These are phyloP conservation scores for Fonsecaea pedrosoi DNA, from an alignment of 2,329 filamentous ascomycete genomes.

Conservation along the genomic window DNA sequence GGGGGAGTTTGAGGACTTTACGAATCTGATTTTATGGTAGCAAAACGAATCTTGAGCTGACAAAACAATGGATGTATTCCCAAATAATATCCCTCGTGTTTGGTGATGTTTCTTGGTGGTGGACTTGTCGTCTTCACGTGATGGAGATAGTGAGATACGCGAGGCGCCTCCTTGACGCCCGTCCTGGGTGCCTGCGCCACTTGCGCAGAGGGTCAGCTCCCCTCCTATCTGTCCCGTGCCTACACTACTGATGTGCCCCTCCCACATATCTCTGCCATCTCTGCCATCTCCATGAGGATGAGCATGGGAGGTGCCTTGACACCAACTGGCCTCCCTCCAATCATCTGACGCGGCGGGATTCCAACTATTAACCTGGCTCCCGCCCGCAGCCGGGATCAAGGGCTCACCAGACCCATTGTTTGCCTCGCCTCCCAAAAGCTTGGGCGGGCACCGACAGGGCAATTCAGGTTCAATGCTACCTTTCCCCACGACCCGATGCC, in stretches of 20 bases:
- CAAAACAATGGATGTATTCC: background rate
- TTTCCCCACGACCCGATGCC: slow-evolving; percentile 20
- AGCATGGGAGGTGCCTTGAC: background rate
- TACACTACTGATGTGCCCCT: background rate
- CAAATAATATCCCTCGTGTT: background rate
- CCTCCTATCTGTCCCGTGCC: background rate
- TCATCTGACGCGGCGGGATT: background rate
- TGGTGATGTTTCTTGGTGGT: background rate
- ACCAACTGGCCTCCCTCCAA: background rate
- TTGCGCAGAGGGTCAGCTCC: background rate
- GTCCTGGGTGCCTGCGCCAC: background rate
- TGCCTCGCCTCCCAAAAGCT: background rate
- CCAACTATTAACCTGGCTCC: background rate
- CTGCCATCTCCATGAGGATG: background rate
- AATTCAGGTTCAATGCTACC: slow-evolving; percentile 22
- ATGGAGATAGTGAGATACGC: background rate
- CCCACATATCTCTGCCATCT: background rate
- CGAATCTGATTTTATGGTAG: background rate
- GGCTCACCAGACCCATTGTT: background rate
- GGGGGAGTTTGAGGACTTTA: background rate
- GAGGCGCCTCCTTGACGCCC: background rate
- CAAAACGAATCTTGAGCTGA: background rate
- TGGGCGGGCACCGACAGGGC: background rate
- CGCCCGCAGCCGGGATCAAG: slow-evolving; percentile 3
- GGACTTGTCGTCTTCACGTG: background rate